A percentile compares a stretch with the other conserved stretches of the same genome.
Evolutionary conservation across 148 eudicot species (phyloP).

Genomic region (Selenicereus undatus): DNA sequence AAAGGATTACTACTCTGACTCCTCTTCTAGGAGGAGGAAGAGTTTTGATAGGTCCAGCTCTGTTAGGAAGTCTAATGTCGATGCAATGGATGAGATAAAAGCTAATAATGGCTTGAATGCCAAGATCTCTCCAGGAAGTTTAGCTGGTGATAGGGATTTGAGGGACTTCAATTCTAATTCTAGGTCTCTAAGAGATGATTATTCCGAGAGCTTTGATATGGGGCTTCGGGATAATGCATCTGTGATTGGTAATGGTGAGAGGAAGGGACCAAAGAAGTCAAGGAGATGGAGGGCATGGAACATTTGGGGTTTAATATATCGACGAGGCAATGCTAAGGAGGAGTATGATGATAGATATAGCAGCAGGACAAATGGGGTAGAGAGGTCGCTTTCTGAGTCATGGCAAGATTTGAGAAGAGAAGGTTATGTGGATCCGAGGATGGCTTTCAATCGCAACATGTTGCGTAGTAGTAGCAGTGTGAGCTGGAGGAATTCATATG

Average conservation of each 20-base stretch:
- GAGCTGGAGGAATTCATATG: constrained; percentile 68
- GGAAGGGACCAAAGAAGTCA: constrained; percentile 56
- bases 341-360: constrained; percentile 63
- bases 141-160: constrained; percentile 39
- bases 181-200: constrained; percentile 67
- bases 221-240: constrained; percentile 60
- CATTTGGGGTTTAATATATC: constrained; percentile 70
- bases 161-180: constrained; percentile 39
- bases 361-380: constrained; percentile 67
- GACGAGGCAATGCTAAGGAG: constrained; percentile 43
- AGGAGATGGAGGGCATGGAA: constrained; percentile 77
- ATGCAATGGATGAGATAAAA: constrained; percentile 69
- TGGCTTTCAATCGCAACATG: constrained; percentile 38
- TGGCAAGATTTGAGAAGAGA: constrained; percentile 68
- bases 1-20: constrained; percentile 74
- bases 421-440: constrained; percentile 45
- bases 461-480: constrained; percentile 85
- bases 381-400: constrained; percentile 70
- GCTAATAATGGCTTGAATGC: constrained; percentile 6
- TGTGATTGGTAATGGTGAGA: constrained; percentile 52
- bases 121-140: constrained; percentile 5
- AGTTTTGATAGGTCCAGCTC: constrained; percentile 76
- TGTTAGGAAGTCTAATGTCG: constrained; percentile 69
- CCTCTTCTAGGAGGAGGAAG: constrained; percentile 76
- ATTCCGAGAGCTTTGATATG: constrained; percentile 65